These are phyloP conservation scores for Betula pendula DNA, from an alignment of 306 rosid species.

Conservation along the genomic window DNA sequence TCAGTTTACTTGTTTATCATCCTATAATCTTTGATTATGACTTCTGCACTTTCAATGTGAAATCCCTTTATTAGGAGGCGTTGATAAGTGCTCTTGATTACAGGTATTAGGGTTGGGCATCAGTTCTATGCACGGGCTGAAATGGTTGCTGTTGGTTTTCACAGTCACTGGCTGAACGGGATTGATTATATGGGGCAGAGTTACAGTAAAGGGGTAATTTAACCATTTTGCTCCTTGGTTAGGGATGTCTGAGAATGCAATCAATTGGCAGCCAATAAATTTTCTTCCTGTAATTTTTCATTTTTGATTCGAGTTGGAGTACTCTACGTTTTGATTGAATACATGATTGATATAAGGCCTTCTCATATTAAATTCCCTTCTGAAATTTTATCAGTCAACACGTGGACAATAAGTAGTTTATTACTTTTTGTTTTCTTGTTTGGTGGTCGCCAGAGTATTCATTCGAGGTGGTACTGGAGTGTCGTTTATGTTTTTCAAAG, in stretches of 20 bases:
- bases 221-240: conserved; percentile 2
- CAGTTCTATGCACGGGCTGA: conserved; percentile 96
- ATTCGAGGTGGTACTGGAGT: background rate
- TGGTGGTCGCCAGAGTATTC: background rate
- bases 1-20: conserved; percentile 1
- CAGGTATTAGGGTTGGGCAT: conserved; percentile 88
- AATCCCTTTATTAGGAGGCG: conserved; percentile 13
- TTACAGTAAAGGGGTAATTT: conserved; percentile 69
- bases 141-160: conserved; percentile 95
- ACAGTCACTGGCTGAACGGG: conserved; percentile 94
- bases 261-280: background rate
- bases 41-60: background rate
- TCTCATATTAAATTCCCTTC: background rate
- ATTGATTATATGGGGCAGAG: conserved; percentile 77
- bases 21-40: background rate
- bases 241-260: conserved; percentile 4
- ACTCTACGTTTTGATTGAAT: background rate
- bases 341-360: background rate
- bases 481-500: background rate
- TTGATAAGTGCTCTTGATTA: conserved; percentile 31
- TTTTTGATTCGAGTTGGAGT: background rate
- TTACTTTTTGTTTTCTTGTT: background rate
- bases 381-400: background rate
- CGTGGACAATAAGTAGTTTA: background rate
- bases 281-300: background rate